These are phyloP conservation scores for Rhizoclosmatium sp. DNA, from an alignment of 192 early-diverging fungal genomes.

Conservation along the genomic window DNA sequence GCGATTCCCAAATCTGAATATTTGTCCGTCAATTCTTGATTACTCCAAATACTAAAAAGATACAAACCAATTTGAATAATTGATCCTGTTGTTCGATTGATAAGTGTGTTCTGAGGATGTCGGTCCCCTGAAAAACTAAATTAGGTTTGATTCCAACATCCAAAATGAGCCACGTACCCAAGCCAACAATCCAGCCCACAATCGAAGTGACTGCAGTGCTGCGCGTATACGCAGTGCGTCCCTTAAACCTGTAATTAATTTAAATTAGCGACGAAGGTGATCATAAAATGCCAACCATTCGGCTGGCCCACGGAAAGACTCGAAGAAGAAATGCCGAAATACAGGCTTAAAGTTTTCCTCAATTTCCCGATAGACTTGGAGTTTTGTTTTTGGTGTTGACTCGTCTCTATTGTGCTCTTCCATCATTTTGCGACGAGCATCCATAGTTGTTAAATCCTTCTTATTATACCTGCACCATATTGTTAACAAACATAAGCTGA, in stretches of 20 bases:
- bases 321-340: slow-evolving; percentile 80
- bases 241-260: slow-evolving; percentile 62
- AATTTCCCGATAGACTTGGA: slow-evolving; percentile 61
- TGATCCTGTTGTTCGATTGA: slow-evolving; percentile 83
- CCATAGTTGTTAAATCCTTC: slow-evolving; percentile 44
- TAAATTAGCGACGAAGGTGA: background rate
- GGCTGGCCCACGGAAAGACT: slow-evolving; percentile 71
- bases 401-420: slow-evolving; percentile 47
- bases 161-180: background rate
- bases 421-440: slow-evolving; percentile 54
- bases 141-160: background rate
- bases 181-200: slow-evolving; percentile 80
- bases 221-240: slow-evolving; percentile 73
- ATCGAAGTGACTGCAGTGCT: slow-evolving; percentile 89
- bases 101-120: slow-evolving; percentile 90
- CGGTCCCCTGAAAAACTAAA: slow-evolving; percentile 76
- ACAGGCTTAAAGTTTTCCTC: slow-evolving; percentile 61
- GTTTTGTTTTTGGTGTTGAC: slow-evolving; percentile 63
- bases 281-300: slow-evolving; percentile 62
- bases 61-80: slow-evolving; percentile 83
- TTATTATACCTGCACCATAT: slow-evolving; percentile 46
- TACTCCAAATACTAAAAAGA: background rate
- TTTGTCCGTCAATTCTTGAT: background rate
- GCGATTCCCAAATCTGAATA: slow-evolving; percentile 83
- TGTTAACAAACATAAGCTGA: background rate